These are phyloP conservation scores for Tolypocladium paradoxum DNA, from an alignment of 2,329 filamentous ascomycete species.

Conservation along the genomic window DNA sequence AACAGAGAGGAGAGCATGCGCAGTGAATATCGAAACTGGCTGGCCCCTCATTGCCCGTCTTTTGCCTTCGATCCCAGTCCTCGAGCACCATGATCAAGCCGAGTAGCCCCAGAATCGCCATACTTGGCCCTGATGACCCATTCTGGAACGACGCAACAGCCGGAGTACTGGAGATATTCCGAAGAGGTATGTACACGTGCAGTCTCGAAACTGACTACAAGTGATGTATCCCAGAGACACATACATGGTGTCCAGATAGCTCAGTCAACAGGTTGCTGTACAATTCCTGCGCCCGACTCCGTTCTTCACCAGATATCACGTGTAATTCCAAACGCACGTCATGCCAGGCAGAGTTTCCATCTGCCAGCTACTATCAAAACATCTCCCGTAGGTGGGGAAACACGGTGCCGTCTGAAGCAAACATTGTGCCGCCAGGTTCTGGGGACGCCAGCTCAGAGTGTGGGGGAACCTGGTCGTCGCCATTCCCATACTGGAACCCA, in stretches of 20 bases:
- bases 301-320: too few species aligned
- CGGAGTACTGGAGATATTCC: too few species aligned
- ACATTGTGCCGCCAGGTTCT: constrained; percentile 12
- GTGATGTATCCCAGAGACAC: not conserved
- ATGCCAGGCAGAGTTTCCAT: not conserved
- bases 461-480: constrained; percentile 12
- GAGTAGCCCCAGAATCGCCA: not conserved
- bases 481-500: constrained; percentile 19
- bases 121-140: not conserved
- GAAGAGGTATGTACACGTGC: not conserved
- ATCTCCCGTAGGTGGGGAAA: constrained; percentile 27
- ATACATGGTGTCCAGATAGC: not conserved
- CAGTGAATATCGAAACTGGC: not conserved
- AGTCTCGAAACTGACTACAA: not conserved
- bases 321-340: not conserved
- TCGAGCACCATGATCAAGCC: too few species aligned
- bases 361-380: constrained; percentile 14
- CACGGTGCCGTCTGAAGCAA: constrained; percentile 19
- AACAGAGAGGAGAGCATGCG: not conserved
- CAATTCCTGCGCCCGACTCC: not conserved
- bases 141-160: too few species aligned
- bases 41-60: not conserved
- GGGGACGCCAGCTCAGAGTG: constrained; percentile 13
- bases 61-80: not conserved
- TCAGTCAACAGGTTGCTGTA: not conserved